Conservation (phyloP, 441 rosid species). For the Adansonia gregorii region DNA sequence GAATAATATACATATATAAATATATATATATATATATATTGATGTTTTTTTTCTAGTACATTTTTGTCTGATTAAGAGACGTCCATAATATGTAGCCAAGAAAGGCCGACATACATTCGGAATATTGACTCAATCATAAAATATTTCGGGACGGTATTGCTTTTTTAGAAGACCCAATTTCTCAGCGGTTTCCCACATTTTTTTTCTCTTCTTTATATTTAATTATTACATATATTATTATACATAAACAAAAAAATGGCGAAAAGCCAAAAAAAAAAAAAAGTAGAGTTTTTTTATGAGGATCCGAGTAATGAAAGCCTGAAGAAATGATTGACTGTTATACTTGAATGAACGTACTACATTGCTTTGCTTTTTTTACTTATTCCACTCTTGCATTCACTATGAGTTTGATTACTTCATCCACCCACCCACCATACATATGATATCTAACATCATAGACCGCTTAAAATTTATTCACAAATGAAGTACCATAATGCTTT, state of each 20-base stretch:
- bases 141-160: not conserved
- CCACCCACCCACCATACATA: not conserved
- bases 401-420: not conserved
- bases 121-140: not conserved
- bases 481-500: not conserved
- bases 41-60: not conserved
- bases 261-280: too few species aligned
- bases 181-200: not conserved
- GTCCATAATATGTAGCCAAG: not conserved
- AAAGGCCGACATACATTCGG: not conserved
- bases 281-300: not conserved
- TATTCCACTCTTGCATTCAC: not conserved
- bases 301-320: not conserved
- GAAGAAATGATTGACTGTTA: not conserved
- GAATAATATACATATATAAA: not conserved
- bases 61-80: not conserved
- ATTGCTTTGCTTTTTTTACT: not conserved
- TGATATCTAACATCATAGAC: not conserved
- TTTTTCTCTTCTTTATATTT: not conserved
- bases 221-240: not conserved
- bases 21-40: too few species aligned
- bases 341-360: not conserved
- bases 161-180: not conserved
- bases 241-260: not conserved
- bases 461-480: not conserved